Conservation (phyloP, 2,329 filamentous ascomycete species). For the Fusarium graminum region DNA sequence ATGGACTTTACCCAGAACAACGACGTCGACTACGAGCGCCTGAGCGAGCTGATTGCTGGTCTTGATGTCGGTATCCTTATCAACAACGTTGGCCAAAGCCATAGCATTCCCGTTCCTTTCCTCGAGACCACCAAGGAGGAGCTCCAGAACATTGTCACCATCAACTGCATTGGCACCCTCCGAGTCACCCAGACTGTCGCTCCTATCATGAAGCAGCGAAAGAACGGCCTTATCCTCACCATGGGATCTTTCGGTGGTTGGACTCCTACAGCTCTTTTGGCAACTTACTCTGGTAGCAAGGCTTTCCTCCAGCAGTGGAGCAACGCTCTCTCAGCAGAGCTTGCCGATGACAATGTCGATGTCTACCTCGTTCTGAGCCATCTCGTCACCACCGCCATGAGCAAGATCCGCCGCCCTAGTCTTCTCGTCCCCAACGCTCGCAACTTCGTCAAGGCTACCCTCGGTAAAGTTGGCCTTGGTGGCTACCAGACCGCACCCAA, state of each 20-base stretch:
- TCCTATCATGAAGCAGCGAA: conserved; percentile 85
- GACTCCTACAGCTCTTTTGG: conserved; percentile 89
- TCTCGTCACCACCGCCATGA: conserved; percentile 96
- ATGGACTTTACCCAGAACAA: conserved; percentile 93
- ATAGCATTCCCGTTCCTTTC: conserved; percentile 93
- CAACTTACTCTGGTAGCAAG: conserved; percentile 97
- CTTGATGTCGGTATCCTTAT: conserved; percentile 89
- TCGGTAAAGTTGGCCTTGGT: conserved; percentile 85
- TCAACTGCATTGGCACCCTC: conserved; percentile 94
- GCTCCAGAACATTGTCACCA: conserved; percentile 89
- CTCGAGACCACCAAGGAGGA: conserved; percentile 82
- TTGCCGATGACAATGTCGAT: conserved; percentile 83
- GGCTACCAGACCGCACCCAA: conserved; percentile 82
- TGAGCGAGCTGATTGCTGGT: conserved; percentile 75
- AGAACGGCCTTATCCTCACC: conserved; percentile 89
- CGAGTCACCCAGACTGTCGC: conserved; percentile 87
- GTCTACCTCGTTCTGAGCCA: conserved; percentile 95
- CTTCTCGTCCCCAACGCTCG: conserved; percentile 84
- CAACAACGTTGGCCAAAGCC: conserved; percentile 97
- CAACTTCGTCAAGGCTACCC: conserved; percentile 81
- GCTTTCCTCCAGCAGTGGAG: conserved; percentile 99
- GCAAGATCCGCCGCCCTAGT: conserved; percentile 87
- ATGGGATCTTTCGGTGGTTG: conserved; percentile 98
- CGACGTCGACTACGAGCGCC: conserved; percentile 81
- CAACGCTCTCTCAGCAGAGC: conserved; percentile 83